A percentile compares a stretch with the other conserved stretches of the same genome.
phyloP scores from a whole-genome alignment of 2,329 filamentous ascomycete genomes.

The Fusarium graminum region DNA sequence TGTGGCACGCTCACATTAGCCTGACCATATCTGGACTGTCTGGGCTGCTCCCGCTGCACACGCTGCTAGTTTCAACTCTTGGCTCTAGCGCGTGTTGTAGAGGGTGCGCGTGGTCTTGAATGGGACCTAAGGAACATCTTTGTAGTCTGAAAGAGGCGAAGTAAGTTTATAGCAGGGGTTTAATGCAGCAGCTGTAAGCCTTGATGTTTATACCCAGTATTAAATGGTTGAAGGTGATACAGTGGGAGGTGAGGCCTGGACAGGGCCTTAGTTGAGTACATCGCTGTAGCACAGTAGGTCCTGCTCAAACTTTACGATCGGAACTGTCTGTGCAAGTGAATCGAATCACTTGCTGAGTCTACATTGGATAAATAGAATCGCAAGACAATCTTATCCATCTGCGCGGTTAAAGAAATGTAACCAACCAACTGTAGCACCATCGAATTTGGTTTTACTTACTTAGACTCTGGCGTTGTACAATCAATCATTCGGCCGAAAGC shows the following conservation, averaged over 20 bases:
- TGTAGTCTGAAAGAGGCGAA: conserved; percentile 18
- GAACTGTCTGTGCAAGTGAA: no score
- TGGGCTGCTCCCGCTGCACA: conserved; percentile 26
- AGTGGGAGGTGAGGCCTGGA: neutral
- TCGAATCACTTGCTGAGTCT: no score
- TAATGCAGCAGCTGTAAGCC: neutral
- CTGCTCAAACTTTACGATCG: no score
- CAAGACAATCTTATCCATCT: no score
- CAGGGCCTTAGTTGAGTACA: no score
- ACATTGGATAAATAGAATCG: no score
- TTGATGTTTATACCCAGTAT: neutral
- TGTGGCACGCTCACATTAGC: conserved; percentile 44
- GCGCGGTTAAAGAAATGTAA: no score
- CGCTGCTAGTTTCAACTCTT: conserved; percentile 39
- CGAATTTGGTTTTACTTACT: neutral
- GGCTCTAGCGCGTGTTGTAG: conserved; percentile 27
- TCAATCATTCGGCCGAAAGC: neutral
- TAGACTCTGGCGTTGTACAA: neutral
- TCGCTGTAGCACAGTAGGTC: no score
- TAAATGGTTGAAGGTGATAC: neutral
- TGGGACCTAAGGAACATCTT: conserved; percentile 4
- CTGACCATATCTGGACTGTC: conserved; percentile 31
- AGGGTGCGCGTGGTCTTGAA: conserved; percentile 23
- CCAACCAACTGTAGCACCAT: no score
- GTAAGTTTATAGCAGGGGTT: neutral